These are phyloP conservation scores for Backusella circina DNA, from an alignment of 192 early-diverging fungal genomes.

Conservation along the genomic window DNA sequence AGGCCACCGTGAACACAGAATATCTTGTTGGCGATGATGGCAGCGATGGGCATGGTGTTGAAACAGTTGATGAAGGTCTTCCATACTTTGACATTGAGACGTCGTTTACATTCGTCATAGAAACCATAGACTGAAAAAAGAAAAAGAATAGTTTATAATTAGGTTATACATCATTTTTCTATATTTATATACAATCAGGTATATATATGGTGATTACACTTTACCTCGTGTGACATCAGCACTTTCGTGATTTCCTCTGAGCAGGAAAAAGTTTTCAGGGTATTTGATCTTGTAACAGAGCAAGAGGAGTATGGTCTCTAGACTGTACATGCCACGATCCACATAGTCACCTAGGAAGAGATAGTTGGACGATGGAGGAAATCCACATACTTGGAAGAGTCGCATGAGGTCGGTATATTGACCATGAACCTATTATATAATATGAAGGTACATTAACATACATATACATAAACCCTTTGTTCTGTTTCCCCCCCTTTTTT, in stretches of 20 bases:
- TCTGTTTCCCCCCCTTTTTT: too few species aligned
- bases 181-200: background rate
- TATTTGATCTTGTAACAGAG: slow-evolving; percentile 97
- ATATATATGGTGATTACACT: background rate
- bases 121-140: slow-evolving; percentile 86
- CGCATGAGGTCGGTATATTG: slow-evolving; percentile 92
- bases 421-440: slow-evolving; percentile 56
- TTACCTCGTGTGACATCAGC: slow-evolving; percentile 84
- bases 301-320: slow-evolving; percentile 92
- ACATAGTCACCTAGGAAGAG: slow-evolving; percentile 97
- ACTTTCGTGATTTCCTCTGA: slow-evolving; percentile 96
- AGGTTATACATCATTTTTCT: slow-evolving; percentile 1
- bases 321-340: slow-evolving; percentile 91
- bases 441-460: too few species aligned
- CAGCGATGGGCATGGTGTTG: slow-evolving; percentile 89
- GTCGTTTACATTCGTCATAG: slow-evolving; percentile 95
- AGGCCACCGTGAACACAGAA: slow-evolving; percentile 96
- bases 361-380: slow-evolving; percentile 88
- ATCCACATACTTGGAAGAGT: slow-evolving; percentile 90
- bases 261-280: slow-evolving; percentile 92
- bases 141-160: background rate
- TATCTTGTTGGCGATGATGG: slow-evolving; percentile 86
- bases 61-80: slow-evolving; percentile 88
- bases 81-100: slow-evolving; percentile 86
- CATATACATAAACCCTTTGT: too few species aligned